Percentiles rank a stretch among this genome's conserved stretches.
Conservation (phyloP, 2,329 filamentous ascomycete genomes). For the Pseudocercospora fuligena region DNA sequence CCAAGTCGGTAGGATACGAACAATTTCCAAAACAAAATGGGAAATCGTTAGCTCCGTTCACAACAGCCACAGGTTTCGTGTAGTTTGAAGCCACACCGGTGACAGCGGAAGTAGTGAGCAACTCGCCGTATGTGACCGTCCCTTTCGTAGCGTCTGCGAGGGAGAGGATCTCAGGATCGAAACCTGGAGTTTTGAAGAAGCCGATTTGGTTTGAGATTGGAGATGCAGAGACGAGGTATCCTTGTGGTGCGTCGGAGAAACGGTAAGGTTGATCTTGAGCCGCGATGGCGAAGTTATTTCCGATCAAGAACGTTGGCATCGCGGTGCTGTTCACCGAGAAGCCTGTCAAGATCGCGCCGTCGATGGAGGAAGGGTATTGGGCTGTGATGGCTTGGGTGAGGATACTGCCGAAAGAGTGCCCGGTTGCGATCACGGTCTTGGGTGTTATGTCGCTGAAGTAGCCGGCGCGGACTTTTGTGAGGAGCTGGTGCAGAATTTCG, state of each 20-base stretch:
- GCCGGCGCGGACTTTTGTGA: constrained; percentile 38
- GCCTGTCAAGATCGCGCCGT: constrained; percentile 47
- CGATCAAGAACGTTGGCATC: constrained; percentile 32
- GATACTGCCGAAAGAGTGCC: constrained; percentile 47
- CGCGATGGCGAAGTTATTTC: constrained; percentile 39
- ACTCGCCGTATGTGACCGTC: constrained; percentile 40
- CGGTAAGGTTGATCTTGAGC: constrained; percentile 35
- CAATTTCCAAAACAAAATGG: constrained; percentile 42
- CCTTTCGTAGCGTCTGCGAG: constrained; percentile 38
- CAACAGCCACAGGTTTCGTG: constrained; percentile 37
- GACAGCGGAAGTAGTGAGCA: constrained; percentile 33
- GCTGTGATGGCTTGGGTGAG: constrained; percentile 42
- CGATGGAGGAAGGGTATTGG: constrained; percentile 36
- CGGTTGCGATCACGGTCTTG: constrained; percentile 46
- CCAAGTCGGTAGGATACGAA: constrained; percentile 33
- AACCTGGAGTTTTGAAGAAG: constrained; percentile 40
- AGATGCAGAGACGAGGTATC: constrained; percentile 37
- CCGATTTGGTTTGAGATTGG: constrained; percentile 37
- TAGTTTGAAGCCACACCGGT: constrained; percentile 28
- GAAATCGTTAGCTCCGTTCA: constrained; percentile 38
- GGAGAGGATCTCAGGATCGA: constrained; percentile 35
- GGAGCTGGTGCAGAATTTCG: constrained; percentile 44
- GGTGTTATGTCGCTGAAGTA: constrained; percentile 38
- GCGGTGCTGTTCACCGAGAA: constrained; percentile 37
- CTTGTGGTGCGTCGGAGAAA: constrained; percentile 37